phyloP scores from a whole-genome alignment of 2,329 filamentous ascomycete genomes.

The Stachybotrys elegans region DNA sequence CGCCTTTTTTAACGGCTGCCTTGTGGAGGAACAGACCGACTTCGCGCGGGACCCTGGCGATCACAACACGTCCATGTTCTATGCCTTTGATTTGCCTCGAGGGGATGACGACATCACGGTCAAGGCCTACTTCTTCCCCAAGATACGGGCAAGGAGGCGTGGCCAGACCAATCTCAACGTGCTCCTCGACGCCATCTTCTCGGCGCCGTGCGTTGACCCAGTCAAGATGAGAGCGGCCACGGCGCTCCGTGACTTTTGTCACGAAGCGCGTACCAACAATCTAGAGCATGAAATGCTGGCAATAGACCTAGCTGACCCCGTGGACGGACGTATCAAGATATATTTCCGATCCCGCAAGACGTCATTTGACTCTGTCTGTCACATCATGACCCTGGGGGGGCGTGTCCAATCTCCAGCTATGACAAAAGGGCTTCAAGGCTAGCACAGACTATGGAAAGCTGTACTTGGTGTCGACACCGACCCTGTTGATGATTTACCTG shows the following conservation, averaged over 20 bases:
- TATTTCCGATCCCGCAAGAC: conserved; percentile 27
- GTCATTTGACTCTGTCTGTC: conserved; percentile 19
- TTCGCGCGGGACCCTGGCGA: conserved; percentile 1
- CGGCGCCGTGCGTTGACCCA: too few relatives aligned
- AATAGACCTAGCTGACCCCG: conserved; percentile 26
- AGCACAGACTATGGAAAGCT: conserved; percentile 16
- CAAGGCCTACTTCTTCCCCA: conserved; percentile 22
- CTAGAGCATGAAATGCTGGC: conserved; percentile 23
- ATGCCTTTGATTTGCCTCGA: conserved; percentile 20
- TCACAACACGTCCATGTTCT: conserved; percentile 15
- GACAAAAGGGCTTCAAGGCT: conserved; percentile 9
- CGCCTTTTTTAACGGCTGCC: too few relatives aligned
- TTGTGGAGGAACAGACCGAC: too few relatives aligned
- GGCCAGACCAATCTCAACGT: conserved; percentile 4
- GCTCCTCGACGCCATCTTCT: conserved; percentile 14
- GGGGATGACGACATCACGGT: conserved; percentile 7
- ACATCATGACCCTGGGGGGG: conserved; percentile 18
- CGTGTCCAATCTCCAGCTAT: conserved; percentile 3
- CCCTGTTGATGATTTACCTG: too few relatives aligned
- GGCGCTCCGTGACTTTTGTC: conserved; percentile 3
- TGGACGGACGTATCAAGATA: conserved; percentile 28
- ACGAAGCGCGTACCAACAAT: not conserved
- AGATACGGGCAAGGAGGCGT: conserved; percentile 7
- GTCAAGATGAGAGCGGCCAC: too few relatives aligned
- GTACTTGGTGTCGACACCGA: too few relatives aligned